A percentile compares a stretch with the other conserved stretches of the same genome.
Evolutionary conservation across 371 early-diverging fungal genomes (phyloP).

Genomic region (Rhizomucor pusillus): DNA sequence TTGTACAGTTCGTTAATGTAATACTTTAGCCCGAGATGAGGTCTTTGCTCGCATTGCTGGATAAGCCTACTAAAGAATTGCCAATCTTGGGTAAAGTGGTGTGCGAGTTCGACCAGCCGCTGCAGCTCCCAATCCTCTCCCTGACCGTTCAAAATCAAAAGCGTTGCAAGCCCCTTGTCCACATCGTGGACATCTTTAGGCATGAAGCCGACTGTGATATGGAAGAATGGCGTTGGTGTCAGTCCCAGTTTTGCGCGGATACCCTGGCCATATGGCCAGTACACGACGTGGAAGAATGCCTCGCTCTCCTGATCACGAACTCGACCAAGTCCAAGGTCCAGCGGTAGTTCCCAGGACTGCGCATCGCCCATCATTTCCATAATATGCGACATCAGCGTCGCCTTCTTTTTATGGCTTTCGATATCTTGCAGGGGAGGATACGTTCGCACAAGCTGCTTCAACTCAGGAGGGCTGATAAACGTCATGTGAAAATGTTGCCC

Average conservation of each 20-base stretch:
- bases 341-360: constrained; percentile 9
- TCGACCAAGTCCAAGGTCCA: constrained; percentile 16
- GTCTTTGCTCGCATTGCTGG: neutral
- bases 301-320: constrained; percentile 3
- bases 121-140: neutral
- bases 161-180: constrained; percentile 19
- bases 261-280: constrained; percentile 20
- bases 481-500: constrained; percentile 7
- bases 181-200: constrained; percentile 18
- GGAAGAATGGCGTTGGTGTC: constrained; percentile 10
- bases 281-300: constrained; percentile 14
- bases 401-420: neutral
- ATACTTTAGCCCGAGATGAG: too few species aligned
- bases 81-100: neutral
- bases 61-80: neutral
- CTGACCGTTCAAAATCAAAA: constrained; percentile 1
- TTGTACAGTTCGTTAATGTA: too few species aligned
- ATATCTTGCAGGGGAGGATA: neutral
- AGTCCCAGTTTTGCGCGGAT: constrained; percentile 12
- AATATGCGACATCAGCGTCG: constrained; percentile 4
- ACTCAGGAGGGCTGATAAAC: constrained; percentile 11
- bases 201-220: constrained; percentile 19
- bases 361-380: constrained; percentile 3
- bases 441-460: constrained; percentile 1
- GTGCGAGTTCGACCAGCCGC: neutral